Conservation (phyloP, 192 early-diverging fungal species). For the Phlyctochytrium bullatum region DNA sequence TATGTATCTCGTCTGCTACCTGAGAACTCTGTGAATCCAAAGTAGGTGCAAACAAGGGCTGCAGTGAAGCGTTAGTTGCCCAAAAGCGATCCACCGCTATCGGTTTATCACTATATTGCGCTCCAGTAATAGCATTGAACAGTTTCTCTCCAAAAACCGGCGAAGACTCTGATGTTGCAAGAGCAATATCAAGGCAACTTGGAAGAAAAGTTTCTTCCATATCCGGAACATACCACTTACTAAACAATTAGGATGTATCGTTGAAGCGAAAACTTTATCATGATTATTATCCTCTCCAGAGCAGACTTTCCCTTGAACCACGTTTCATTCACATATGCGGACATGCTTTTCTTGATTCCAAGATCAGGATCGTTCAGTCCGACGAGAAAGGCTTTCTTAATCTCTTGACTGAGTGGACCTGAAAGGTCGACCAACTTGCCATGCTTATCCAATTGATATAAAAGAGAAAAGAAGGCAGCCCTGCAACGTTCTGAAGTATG, state of each 20-base stretch:
- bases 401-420: background rate
- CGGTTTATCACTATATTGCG: constrained; percentile 56
- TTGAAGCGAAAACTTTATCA: no score
- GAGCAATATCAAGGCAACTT: constrained; percentile 57
- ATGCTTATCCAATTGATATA: constrained; percentile 16
- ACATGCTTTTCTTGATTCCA: constrained; percentile 32
- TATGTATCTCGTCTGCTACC: no score
- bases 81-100: constrained; percentile 64
- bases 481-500: constrained; percentile 45
- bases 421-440: background rate
- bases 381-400: constrained; percentile 32
- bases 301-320: constrained; percentile 17
- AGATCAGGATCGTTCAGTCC: constrained; percentile 38
- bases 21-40: no score
- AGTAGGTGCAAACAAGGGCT: constrained; percentile 59
- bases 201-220: constrained; percentile 62
- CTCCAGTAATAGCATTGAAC: constrained; percentile 65
- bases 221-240: constrained; percentile 52
- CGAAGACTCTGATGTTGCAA: constrained; percentile 58
- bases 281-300: constrained; percentile 8
- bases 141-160: constrained; percentile 60
- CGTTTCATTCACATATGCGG: constrained; percentile 24
- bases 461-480: constrained; percentile 38
- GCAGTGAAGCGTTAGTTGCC: constrained; percentile 51
- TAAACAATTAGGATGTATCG: no score